phyloP scores from a whole-genome alignment of 176 grass and related monocot species.

The Chloris gayana region DNA sequence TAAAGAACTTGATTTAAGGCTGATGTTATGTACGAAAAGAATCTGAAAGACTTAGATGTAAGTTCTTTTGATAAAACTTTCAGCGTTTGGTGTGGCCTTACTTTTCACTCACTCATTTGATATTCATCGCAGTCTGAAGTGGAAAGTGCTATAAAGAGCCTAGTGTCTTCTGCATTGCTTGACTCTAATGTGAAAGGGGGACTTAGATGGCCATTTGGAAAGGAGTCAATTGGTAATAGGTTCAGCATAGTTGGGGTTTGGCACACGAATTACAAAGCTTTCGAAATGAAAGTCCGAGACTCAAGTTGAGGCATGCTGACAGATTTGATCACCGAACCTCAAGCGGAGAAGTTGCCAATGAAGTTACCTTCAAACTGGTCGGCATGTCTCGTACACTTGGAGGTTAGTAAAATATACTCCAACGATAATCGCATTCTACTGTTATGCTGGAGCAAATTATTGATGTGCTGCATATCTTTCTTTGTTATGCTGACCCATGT shows the following conservation, averaged over 20 bases:
- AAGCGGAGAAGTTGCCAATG: constrained; percentile 56
- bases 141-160: constrained; percentile 46
- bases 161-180: constrained; percentile 62
- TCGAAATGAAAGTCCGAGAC: constrained; percentile 47
- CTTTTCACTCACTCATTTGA: constrained; percentile 8
- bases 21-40: constrained; percentile 67
- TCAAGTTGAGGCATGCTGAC: constrained; percentile 60
- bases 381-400: constrained; percentile 52
- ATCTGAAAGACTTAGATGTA: constrained; percentile 61
- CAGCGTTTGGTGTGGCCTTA: not conserved
- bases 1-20: constrained; percentile 70
- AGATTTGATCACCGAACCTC: constrained; percentile 56
- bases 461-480: not conserved
- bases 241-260: constrained; percentile 56
- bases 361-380: constrained; percentile 61
- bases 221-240: constrained; percentile 53
- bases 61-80: constrained; percentile 22
- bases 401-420: constrained; percentile 49
- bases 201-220: constrained; percentile 69
- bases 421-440: not conserved
- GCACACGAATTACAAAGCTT: constrained; percentile 56
- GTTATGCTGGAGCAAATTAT: constrained; percentile 5
- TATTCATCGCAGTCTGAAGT: constrained; percentile 59
- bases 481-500: not conserved
- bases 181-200: constrained; percentile 78